Base-by-base conservation (phyloP, 768 basidiomycete genomes). In the Leccinum olivaceopallidum region DNA sequence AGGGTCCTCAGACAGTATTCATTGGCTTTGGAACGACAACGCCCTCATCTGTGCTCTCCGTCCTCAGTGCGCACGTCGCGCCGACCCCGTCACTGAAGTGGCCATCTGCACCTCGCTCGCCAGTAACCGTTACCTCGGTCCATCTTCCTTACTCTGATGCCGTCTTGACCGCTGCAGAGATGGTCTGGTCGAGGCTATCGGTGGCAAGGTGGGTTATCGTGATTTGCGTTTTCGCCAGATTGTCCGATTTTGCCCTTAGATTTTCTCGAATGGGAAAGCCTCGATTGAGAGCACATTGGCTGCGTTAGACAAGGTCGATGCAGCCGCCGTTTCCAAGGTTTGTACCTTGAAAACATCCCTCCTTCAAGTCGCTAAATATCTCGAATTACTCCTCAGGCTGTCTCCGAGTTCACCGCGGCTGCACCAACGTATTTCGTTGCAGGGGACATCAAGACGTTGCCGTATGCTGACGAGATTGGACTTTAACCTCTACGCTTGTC, bases 71-170 rank as follows among this genome's bases (percentile, higher is more conserved):
- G 39, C 84, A 94, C 68, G 79, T 98, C 65, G 91, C 93, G 50
- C 87, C 95, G 14, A 77, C 81, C 22, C 80, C 89, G 8, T 83
- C 91, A 37, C 80, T 98, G 71, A 98, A 98, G 76, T 98, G 95
- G 95, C 77, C 89, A 10, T 75, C 83, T 56, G 76, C 78, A 55
- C 71, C 89, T 22, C 86, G 87, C n/a, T 69, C 72, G 59, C 82
- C 83, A 48, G 79, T 89, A 2, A 82, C 82, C 26, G 90, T 90
- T 58, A 82, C 88, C 72, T 75, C 88, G 12, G 85, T 97, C 56
- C 84, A 92, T 70, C 80, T 95, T 13, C 88, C 90, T 14, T 98
- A 98, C 78, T 92, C 94, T 16, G 96, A 98, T 71, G 95, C 94
- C 4, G 80, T 89, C 7, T 81, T 99, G 55, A 86, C 96, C 61